phyloP scores from a whole-genome alignment of 306 rosid genomes.

The Prunus davidiana region DNA sequence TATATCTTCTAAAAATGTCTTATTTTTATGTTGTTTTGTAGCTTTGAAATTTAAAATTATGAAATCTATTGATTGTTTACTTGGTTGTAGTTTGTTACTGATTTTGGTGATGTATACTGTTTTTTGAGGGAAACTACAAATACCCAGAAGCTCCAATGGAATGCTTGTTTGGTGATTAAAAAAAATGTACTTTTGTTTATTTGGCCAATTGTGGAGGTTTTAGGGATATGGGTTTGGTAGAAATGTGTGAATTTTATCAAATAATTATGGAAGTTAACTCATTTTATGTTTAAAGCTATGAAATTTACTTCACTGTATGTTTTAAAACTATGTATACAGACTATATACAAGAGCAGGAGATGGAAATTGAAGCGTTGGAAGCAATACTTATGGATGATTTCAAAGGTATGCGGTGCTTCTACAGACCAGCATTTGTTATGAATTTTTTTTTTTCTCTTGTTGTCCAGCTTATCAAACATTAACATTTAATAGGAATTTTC shows the following conservation, averaged over 20 bases:
- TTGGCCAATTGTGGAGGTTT: background rate
- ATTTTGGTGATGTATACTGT: background rate
- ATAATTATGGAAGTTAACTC: background rate
- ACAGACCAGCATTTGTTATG: background rate
- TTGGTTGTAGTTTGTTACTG: background rate
- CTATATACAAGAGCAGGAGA: constrained; percentile 78
- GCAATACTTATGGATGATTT: constrained; percentile 97
- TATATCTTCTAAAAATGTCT: background rate
- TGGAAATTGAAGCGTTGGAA: constrained; percentile 97
- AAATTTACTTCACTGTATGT: background rate
- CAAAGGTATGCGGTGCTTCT: constrained; percentile 53
- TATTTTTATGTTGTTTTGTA: background rate
- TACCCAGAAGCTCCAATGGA: background rate
- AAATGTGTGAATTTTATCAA: background rate
- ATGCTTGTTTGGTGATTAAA: background rate
- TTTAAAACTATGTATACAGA: constrained; percentile 36
- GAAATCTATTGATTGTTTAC: background rate
- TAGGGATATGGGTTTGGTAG: background rate
- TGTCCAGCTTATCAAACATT: background rate
- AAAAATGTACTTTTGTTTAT: background rate
- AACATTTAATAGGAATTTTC: constrained; percentile 15
- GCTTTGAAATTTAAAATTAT: background rate
- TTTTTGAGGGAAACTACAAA: background rate
- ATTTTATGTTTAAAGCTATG: background rate
- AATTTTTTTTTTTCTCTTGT: background rate